Conservation (phyloP, 78 protist species). For the Dictyostelium brefeldianum region DNA sequence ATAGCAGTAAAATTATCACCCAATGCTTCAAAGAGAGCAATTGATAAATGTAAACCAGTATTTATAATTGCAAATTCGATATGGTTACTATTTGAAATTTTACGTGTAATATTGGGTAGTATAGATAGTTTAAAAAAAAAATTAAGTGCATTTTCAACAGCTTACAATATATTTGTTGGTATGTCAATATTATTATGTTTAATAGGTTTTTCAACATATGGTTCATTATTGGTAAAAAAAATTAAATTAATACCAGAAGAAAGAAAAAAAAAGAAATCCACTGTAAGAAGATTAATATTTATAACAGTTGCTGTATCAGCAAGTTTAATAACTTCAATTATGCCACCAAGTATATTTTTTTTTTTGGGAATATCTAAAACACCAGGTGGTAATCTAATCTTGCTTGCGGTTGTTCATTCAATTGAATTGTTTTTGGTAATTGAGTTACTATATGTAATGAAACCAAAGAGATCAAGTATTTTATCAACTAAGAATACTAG, state of each 20-base stretch:
- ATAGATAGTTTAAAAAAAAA: neutral
- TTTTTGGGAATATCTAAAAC: neutral
- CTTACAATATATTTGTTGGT: constrained; percentile 27
- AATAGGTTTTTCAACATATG: constrained; percentile 33
- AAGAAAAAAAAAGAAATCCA: constrained; percentile 28
- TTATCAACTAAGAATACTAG: neutral
- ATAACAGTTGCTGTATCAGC: constrained; percentile 17
- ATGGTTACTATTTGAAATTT: constrained; percentile 50
- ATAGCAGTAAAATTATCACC: neutral
- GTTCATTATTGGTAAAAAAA: constrained; percentile 44
- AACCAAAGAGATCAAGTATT: constrained; percentile 18
- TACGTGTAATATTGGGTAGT: neutral
- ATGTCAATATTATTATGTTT: neutral
- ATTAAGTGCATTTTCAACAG: neutral
- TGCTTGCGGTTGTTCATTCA: neutral
- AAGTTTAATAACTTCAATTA: neutral
- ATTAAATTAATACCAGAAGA: constrained; percentile 17
- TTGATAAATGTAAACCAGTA: constrained; percentile 43
- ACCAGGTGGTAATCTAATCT: constrained; percentile 31
- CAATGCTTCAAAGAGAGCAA: neutral
- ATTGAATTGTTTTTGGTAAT: constrained; percentile 21
- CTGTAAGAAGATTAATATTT: constrained; percentile 36
- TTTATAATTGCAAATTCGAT: constrained; percentile 32
- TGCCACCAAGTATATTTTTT: constrained; percentile 36
- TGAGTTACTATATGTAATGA: constrained; percentile 44